Evolutionary conservation across 768 basidiomycete species (phyloP).

Genomic region (Gelatoporia subvermispora): DNA sequence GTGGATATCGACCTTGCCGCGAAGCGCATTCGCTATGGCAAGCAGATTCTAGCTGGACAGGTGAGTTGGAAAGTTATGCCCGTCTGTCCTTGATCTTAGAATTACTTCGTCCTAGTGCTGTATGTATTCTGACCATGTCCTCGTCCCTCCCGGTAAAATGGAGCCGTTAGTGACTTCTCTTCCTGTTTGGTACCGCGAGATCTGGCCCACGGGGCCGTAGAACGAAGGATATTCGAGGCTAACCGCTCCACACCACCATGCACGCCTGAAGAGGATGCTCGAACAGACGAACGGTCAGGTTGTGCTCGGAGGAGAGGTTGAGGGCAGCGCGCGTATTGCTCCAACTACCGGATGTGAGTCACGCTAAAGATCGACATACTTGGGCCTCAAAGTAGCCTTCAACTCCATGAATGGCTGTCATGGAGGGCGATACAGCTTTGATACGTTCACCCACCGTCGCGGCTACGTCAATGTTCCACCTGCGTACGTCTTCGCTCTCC

Average conservation of each 20-base stretch:
- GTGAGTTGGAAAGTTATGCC: slow-evolving; percentile 6
- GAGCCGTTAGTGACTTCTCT: slow-evolving; percentile 43
- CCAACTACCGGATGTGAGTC: slow-evolving; percentile 52
- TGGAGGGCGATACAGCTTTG: slow-evolving; percentile 46
- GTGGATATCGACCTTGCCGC: slow-evolving; percentile 50
- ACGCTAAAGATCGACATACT: no score
- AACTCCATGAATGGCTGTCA: slow-evolving; percentile 27
- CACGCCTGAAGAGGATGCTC: slow-evolving; percentile 48
- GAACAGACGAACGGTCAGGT: slow-evolving; percentile 50
- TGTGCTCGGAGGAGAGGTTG: slow-evolving; percentile 46
- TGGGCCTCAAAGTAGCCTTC: no score
- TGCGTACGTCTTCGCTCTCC: slow-evolving; percentile 10
- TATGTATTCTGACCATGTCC: slow-evolving; percentile 40
- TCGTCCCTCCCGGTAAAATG: slow-evolving; percentile 38
- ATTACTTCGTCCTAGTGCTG: slow-evolving; percentile 23
- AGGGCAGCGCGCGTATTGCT: slow-evolving; percentile 43
- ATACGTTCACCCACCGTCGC: slow-evolving; percentile 28
- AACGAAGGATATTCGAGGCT: slow-evolving; percentile 44
- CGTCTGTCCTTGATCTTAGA: no score
- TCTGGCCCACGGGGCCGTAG: slow-evolving; percentile 49
- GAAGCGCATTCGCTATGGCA: slow-evolving; percentile 64
- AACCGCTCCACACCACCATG: slow-evolving; percentile 47
- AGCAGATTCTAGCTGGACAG: slow-evolving; percentile 63
- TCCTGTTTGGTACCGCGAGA: slow-evolving; percentile 35
- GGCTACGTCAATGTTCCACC: slow-evolving; percentile 18